phyloP scores from a whole-genome alignment of 2,329 filamentous ascomycete species.

The Bipolaris zeicola region DNA sequence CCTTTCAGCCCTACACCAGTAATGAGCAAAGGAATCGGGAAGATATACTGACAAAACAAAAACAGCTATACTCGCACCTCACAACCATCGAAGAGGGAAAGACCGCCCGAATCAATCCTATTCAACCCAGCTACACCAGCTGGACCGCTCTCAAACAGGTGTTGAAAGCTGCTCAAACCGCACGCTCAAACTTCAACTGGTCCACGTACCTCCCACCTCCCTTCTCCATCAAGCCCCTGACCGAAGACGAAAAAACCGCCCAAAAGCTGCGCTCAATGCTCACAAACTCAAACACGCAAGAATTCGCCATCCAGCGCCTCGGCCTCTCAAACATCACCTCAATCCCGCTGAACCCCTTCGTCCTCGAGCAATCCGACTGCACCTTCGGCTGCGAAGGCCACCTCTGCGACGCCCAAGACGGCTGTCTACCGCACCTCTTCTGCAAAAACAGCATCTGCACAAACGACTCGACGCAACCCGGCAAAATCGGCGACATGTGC shows the following conservation, averaged over 20 bases:
- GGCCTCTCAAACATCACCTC: slow-evolving; percentile 27
- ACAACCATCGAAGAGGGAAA: slow-evolving; percentile 34
- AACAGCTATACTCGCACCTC: slow-evolving; percentile 40
- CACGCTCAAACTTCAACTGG: slow-evolving; percentile 43
- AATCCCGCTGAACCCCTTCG: slow-evolving; percentile 38
- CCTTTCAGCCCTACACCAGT: neutral
- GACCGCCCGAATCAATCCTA: slow-evolving; percentile 28
- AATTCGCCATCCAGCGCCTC: slow-evolving; percentile 5
- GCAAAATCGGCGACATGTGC: slow-evolving; percentile 32
- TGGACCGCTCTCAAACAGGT: slow-evolving; percentile 32
- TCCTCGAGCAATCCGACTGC: slow-evolving; percentile 34
- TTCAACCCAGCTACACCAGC: slow-evolving; percentile 26
- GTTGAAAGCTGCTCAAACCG: slow-evolving; percentile 27
- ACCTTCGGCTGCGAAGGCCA: slow-evolving; percentile 41
- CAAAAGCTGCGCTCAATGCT: slow-evolving; percentile 4
- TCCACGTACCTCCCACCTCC: slow-evolving; percentile 32
- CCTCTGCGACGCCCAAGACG: slow-evolving; percentile 38
- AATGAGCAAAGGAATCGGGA: neutral
- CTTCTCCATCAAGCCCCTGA: neutral
- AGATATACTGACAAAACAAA: slow-evolving; percentile 4
- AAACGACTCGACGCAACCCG: slow-evolving; percentile 29
- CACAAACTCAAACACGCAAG: neutral
- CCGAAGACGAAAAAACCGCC: slow-evolving; percentile 1
- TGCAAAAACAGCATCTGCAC: slow-evolving; percentile 44
- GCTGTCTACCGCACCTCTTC: slow-evolving; percentile 31